phyloP scores from a whole-genome alignment of 306 rosid genomes.

The Oemleria cerasiformis region DNA sequence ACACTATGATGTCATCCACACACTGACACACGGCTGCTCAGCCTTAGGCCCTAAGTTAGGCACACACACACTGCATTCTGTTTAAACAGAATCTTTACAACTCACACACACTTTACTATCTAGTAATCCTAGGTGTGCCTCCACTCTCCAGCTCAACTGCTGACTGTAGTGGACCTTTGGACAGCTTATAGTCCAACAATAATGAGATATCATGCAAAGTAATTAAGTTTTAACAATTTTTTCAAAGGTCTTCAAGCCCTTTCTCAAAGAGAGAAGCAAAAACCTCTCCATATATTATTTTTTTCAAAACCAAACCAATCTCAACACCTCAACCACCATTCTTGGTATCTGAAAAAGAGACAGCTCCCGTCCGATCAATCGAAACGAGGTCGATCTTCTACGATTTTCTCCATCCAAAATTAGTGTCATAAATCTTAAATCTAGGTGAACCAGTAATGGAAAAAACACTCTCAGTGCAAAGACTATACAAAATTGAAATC shows the following conservation, averaged over 20 bases:
- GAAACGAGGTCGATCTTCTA: conserved; percentile 34
- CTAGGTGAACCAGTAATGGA: conserved; percentile 29
- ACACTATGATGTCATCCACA: too few relatives aligned
- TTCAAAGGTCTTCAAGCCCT: conserved; percentile 22
- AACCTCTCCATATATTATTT: conserved; percentile 11
- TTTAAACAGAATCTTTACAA: too few relatives aligned
- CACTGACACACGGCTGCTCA: too few relatives aligned
- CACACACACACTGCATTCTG: too few relatives aligned
- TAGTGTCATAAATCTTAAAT: conserved; percentile 32
- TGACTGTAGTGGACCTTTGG: too few relatives aligned
- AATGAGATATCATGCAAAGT: too few relatives aligned
- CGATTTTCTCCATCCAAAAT: conserved; percentile 55
- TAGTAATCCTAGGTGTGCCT: too few relatives aligned
- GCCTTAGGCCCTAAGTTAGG: too few relatives aligned
- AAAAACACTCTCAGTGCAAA: not conserved
- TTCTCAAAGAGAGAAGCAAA: conserved; percentile 22
- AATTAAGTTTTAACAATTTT: too few relatives aligned
- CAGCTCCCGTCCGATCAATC: conserved; percentile 21
- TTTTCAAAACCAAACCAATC: conserved; percentile 21
- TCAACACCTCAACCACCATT: conserved; percentile 35
- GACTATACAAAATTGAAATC: not conserved
- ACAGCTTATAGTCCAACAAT: too few relatives aligned
- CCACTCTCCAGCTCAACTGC: too few relatives aligned
- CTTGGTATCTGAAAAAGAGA: conserved; percentile 16
- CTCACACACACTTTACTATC: too few relatives aligned